Evolutionary conservation across 441 rosid species (phyloP).

Genomic region (Populus trichocarpa): DNA sequence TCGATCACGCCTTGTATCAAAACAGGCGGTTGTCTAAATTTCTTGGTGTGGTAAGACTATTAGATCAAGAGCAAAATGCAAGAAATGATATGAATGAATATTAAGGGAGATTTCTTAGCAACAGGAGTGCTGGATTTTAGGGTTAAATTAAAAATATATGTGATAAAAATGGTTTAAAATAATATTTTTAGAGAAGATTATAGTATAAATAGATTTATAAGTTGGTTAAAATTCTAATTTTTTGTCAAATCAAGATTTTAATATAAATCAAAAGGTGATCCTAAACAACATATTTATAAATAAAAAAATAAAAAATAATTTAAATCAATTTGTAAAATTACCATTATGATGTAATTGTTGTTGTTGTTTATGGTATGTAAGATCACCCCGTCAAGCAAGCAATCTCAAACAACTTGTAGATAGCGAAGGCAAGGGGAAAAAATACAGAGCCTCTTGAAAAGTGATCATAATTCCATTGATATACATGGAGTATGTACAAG

Average conservation of each 20-base stretch:
- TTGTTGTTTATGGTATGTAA: too few relatives aligned
- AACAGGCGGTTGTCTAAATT: too few relatives aligned
- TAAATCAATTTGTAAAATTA: not conserved
- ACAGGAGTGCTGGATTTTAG: not conserved
- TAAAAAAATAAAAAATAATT: too few relatives aligned
- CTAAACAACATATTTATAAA: not conserved
- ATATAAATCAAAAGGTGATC: too few relatives aligned
- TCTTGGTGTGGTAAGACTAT: not conserved
- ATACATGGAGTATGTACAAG: conserved; percentile 54
- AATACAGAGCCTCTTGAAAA: conserved; percentile 14
- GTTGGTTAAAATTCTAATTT: not conserved
- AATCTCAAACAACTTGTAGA: not conserved
- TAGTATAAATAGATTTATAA: not conserved
- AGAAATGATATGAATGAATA: not conserved
- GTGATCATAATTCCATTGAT: conserved; percentile 40
- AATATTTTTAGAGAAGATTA: not conserved
- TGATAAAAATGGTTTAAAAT: too few relatives aligned
- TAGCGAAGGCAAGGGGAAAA: not conserved
- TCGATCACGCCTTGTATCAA: too few relatives aligned
- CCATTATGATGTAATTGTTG: too few relatives aligned
- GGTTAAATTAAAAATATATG: not conserved
- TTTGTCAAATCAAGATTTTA: not conserved
- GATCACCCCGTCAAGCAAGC: not conserved
- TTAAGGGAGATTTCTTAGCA: not conserved
- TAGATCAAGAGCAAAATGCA: too few relatives aligned